Evolutionary conservation across 805 yeast species (phyloP).

Genomic region (Starmerella cellae): DNA sequence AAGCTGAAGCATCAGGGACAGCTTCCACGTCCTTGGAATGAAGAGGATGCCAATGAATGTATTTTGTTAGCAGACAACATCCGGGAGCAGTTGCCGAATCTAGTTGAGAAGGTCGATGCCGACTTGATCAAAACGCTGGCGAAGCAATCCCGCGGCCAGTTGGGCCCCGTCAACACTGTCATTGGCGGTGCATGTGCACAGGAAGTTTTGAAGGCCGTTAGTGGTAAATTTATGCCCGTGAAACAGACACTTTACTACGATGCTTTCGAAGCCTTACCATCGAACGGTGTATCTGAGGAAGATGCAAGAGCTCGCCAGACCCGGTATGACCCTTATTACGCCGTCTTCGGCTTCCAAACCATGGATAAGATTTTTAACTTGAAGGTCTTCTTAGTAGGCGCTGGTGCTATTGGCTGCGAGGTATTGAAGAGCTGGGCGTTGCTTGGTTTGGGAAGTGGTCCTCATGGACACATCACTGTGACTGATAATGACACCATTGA

Average conservation of each 20-base stretch:
- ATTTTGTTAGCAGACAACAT: constrained; percentile 47
- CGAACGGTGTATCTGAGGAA: constrained; percentile 42
- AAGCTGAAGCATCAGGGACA: constrained; percentile 44
- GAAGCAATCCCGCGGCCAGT: constrained; percentile 79
- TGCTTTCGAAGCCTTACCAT: constrained; percentile 68
- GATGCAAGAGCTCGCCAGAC: constrained; percentile 63
- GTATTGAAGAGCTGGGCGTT: constrained; percentile 97
- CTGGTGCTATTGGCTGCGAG: constrained; percentile 99
- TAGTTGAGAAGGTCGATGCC: constrained; percentile 49
- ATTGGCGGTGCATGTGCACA: constrained; percentile 93
- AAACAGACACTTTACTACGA: constrained; percentile 89
- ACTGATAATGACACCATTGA: constrained; percentile 95
- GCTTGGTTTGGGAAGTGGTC: constrained; percentile 89
- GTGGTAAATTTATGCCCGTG: constrained; percentile 89
- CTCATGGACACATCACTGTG: constrained; percentile 65
- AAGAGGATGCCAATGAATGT: constrained; percentile 59
- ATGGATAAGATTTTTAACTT: constrained; percentile 63
- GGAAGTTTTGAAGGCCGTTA: constrained; percentile 87
- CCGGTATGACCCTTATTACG: constrained; percentile 90
- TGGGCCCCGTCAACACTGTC: constrained; percentile 80
- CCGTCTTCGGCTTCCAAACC: constrained; percentile 75
- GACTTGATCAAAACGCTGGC: constrained; percentile 58
- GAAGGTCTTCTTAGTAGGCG: constrained; percentile 83
- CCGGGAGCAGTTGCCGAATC: constrained; percentile 42
- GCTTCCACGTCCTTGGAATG: constrained; percentile 66